Evolutionary conservation across 208 protist species (phyloP), one percentile per base, ranked within the genome.

Genomic region (Spongospora subterranea): DNA sequence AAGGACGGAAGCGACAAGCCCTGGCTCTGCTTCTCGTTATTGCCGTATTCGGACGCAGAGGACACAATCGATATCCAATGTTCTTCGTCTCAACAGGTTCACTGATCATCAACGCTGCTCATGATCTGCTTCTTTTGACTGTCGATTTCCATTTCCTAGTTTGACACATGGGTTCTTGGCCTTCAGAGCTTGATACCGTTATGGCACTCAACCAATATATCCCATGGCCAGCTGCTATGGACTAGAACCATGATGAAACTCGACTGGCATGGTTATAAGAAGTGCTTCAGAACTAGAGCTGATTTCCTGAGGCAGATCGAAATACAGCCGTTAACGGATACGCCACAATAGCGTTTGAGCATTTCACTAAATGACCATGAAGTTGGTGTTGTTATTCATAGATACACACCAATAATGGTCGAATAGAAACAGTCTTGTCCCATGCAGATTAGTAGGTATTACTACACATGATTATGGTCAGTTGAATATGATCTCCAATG

Each of bases 121-220:
- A n/a, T n/a, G n/a, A n/a, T n/a, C n/a, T n/a, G n/a, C n/a, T n/a
- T n/a, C n/a, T n/a, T n/a, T n/a, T n/a, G n/a, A n/a, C n/a, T n/a
- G n/a, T n/a, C n/a, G n/a, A n/a, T n/a, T n/a, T n/a, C n/a, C n/a
- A 6, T 60, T 60, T 60, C 50, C 6, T 24, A 60, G 71, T 82
- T 82, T 13, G 71, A 82, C n/a, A 40, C 17, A 20, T 82, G 71
- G 71, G 71, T 82, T 13, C n/a, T 82, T 20, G 71, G 71, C 17
- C n/a, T 82, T 6, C 71, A 82, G n/a, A 82, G 71, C 71, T 43
- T 82, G n/a, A 82, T 82, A 6, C 71, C 71, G n/a, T 82, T 82
- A 35, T 82, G 71, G 71, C 71, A 82, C 6, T 82, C 71, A n/a
- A 82, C 71, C n/a, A 6, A 82, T 35, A 82, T 82, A 20, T 40